Base-by-base conservation (phyloP, 1,284 basidiomycete genomes). In the Flammula alnicola region DNA sequence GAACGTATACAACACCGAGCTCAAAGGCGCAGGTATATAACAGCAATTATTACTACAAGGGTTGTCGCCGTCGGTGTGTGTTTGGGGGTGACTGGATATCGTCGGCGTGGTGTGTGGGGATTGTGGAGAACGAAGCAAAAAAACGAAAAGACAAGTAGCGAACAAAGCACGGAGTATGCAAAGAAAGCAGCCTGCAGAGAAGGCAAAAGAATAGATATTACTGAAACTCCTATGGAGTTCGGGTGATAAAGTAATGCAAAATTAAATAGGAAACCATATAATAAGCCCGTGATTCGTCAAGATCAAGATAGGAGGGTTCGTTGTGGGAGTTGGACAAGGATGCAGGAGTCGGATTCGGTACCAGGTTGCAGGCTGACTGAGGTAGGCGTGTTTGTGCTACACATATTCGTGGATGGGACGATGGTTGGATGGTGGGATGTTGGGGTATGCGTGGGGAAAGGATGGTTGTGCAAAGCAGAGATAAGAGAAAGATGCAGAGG, bases 211-310 rank as follows among this genome's bases (percentile, higher is more conserved):
- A 57, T 52, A 52, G 54, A 59, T 56, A 58, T 58, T 60, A 59
- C 47, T 54, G 51, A 47, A 52, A 46, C n/a, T n/a, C n/a, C n/a
- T n/a, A n/a, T n/a, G n/a, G n/a, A n/a, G n/a, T 31, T 44, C 47
- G 35, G 40, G 45, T 41, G 44, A 44, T 25, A 44, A 43, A 49
- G 36, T 48, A 51, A 51, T 47, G 47, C 27, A 43, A 37, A 32
- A 61, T 62, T 60, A 62, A 62, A 62, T 59, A 59, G 25, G 41
- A 54, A 30, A 33, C 30, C 44, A 36, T 58, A 60, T 44, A 47
- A 49, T 57, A 57, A 47, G 50, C 54, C 54, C 51, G 36, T 49
- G 26, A 33, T 44, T 56, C 58, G 55, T 56, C 41, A 57, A 55
- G 54, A 58, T 57, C 44, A 31, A 50, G 43, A 50, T 19, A 40